Percentiles rank a stretch among this genome's conserved stretches.
Evolutionary conservation across 176 grass and related monocot species (phyloP).

Genomic region (Zizania latifolia): DNA sequence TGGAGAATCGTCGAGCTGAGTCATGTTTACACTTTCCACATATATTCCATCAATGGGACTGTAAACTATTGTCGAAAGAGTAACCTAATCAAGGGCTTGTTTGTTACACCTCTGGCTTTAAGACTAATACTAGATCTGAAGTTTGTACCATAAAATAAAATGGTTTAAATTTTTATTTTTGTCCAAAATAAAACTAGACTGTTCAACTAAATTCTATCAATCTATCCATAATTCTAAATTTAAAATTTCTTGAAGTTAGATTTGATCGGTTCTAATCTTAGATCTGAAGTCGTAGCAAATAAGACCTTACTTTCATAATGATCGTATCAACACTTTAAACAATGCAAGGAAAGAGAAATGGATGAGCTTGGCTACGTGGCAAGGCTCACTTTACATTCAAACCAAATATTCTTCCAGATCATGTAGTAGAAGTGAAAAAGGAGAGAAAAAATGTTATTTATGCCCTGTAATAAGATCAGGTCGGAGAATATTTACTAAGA

Average conservation of each 20-base stretch:
- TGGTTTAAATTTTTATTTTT: no score
- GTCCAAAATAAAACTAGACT: no score
- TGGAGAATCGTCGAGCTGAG: not conserved
- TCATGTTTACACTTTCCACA: not conserved
- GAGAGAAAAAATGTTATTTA: not conserved
- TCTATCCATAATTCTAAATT: no score
- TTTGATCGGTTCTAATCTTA: no score
- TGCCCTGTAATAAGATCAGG: no score
- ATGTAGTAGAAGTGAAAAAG: constrained; percentile 10
- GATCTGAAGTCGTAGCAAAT: no score
- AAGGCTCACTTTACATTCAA: constrained; percentile 22
- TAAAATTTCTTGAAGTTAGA: no score
- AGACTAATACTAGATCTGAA: no score
- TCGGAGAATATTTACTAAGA: no score
- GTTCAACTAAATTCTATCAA: no score
- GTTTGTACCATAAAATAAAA: no score
- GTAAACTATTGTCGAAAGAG: not conserved
- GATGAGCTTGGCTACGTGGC: constrained; percentile 31
- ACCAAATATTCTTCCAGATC: constrained; percentile 32
- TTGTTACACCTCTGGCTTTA: no score
- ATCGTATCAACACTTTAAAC: constrained; percentile 8
- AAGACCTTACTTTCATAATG: not conserved
- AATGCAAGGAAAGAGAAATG: not conserved
- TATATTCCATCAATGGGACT: not conserved
- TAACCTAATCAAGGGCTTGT: not conserved